phyloP scores from a whole-genome alignment of 1,139 yeast species.

The Lodderomyces orthopsilosis region DNA sequence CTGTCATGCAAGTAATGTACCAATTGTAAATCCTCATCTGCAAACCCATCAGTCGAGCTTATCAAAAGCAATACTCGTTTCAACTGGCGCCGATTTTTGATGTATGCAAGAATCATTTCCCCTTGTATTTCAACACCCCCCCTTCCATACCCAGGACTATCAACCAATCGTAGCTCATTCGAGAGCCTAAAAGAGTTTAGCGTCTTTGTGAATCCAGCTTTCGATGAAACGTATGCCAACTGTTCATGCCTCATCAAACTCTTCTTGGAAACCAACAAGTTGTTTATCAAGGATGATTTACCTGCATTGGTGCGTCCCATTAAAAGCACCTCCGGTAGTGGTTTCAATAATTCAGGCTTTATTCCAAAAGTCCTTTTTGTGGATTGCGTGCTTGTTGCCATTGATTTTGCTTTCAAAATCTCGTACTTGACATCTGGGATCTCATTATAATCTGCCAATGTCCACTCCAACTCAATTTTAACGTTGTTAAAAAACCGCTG shows the following conservation, averaged over 20 bases:
- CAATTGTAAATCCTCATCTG: constrained; percentile 53
- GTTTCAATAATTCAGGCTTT: constrained; percentile 24
- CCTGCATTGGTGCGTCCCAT: constrained; percentile 86
- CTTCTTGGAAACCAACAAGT: constrained; percentile 34
- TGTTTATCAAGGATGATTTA: constrained; percentile 71
- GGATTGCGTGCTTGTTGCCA: constrained; percentile 19
- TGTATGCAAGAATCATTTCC: constrained; percentile 58
- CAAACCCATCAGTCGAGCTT: constrained; percentile 57
- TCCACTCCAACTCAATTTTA: constrained; percentile 55
- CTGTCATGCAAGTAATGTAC: constrained; percentile 46
- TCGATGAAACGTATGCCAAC: constrained; percentile 54
- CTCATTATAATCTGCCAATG: constrained; percentile 46
- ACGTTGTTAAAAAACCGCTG: constrained; percentile 44
- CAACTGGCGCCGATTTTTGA: constrained; percentile 51
- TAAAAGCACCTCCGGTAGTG: constrained; percentile 59
- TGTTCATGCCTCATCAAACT: constrained; percentile 26
- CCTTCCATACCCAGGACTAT: constrained; percentile 85
- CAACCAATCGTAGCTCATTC: constrained; percentile 61
- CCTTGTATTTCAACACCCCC: constrained; percentile 68
- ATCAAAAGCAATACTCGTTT: constrained; percentile 59
- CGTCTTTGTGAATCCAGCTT: constrained; percentile 77
- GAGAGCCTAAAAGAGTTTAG: constrained; percentile 71
- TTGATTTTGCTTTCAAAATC: constrained; percentile 19
- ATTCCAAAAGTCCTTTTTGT: constrained; percentile 31
- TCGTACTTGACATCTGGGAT: constrained; percentile 58